Base-by-base conservation (phyloP, 2,329 filamentous ascomycete species). In the Colletotrichum lini region DNA sequence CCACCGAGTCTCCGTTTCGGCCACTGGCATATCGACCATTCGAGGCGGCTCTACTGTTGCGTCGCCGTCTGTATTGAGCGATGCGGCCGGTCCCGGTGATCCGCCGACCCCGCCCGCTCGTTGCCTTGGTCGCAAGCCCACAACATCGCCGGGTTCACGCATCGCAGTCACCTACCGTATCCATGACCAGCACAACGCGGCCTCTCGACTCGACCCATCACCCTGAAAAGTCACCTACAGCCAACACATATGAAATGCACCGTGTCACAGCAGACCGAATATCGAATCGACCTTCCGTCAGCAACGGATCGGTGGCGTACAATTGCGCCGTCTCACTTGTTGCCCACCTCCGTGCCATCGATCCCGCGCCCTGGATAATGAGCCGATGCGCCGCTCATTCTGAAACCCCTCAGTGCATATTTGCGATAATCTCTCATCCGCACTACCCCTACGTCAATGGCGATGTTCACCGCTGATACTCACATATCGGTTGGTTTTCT, bases 81-180 rank as follows among this genome's bases (percentile, higher is more conserved):
- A 57, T n/a, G 59, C 44, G 21, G 45, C 60, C 23, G 30, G n/a
- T 49, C 40, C 18, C n/a, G 53, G 13, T 15, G 59, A 58, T 57
- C 47, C 59, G 56, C 67, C 47, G 52, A 70, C 49, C 56, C 63
- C 67, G 67, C 56, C 63, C 56, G 52, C 38, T 56, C 49, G 21
- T 54, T 10, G 35, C 35, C 9, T 35, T 35, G 49, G 21, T 45
- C n/a, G 30, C 60, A 40, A 44, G 26, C 42, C 23, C 26, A 45
- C 45, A 52, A 26, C n/a, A 45, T 21, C 26, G 52, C 21, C 35
- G 45, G 53, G 44, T 49, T 44, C 21, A 61, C 38, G 56, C 64
- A 50, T 40, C 61, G 26, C 44, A 53, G 49, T 40, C 53, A 23
- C 44, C 44, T 49, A 44, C 45, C 44, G 42, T 42, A 40, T 18